A percentile compares a stretch with the other conserved stretches of the same genome.
phyloP scores from a whole-genome alignment of 2,329 filamentous ascomycete genomes.

The Didymosphaeria variabile region DNA sequence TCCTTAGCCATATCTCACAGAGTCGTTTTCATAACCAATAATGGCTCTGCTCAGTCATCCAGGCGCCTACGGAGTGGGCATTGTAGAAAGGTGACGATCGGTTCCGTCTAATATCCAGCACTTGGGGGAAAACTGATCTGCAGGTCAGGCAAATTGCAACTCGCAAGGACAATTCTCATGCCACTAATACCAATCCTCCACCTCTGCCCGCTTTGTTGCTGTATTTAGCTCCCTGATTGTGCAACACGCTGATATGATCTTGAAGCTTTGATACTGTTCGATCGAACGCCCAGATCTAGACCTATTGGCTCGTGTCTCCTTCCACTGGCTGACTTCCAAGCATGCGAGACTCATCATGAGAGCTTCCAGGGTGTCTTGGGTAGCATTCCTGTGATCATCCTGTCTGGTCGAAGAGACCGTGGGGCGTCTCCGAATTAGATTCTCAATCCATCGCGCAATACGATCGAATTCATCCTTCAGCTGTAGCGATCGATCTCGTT shows the following conservation, averaged over 20 bases:
- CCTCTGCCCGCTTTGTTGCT: background rate
- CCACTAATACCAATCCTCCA: slow-evolving; percentile 5
- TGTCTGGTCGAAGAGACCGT: background rate
- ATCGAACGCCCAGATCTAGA: background rate
- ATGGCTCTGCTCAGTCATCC: background rate
- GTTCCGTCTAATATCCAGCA: background rate
- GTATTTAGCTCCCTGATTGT: slow-evolving; percentile 1
- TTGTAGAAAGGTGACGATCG: background rate
- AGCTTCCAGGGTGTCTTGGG: background rate
- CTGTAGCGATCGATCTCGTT: slow-evolving; percentile 7
- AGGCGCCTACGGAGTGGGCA: background rate
- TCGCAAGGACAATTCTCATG: background rate
- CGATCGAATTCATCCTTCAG: slow-evolving; percentile 12
- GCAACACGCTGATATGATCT: slow-evolving; percentile 9
- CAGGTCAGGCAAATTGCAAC: background rate
- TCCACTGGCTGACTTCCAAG: slow-evolving; percentile 7
- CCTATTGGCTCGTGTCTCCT: background rate
- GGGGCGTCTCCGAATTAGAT: background rate
- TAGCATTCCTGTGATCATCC: background rate
- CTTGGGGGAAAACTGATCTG: background rate
- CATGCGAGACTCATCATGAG: slow-evolving; percentile 6
- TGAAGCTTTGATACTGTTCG: slow-evolving; percentile 5
- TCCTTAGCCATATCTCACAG: background rate
- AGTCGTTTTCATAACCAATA: background rate
- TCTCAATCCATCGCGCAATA: slow-evolving; percentile 6